A percentile compares a stretch with the other conserved stretches of the same genome.
These are phyloP conservation scores for Vachellia pachyceras DNA, from an alignment of 306 rosid genomes.

Conservation along the genomic window DNA sequence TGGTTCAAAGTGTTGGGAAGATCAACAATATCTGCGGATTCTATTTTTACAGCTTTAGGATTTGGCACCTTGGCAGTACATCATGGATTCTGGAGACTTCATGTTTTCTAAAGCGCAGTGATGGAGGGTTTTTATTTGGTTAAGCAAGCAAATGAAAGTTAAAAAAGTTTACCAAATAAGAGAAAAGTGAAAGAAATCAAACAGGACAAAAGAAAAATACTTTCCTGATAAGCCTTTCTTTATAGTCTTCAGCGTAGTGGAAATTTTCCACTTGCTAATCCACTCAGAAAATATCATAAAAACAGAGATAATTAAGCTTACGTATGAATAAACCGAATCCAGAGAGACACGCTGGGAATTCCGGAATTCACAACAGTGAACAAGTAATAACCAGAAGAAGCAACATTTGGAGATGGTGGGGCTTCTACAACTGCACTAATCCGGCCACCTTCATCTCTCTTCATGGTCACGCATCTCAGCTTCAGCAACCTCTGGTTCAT, in stretches of 20 bases:
- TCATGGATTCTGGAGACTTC: neutral
- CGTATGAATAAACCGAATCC: constrained; percentile 60
- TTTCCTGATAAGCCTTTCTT: neutral
- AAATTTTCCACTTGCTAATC: neutral
- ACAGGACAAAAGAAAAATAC: neutral
- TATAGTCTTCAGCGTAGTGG: neutral
- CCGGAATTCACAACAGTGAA: constrained; percentile 68
- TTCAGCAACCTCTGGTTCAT: constrained; percentile 84
- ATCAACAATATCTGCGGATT: neutral
- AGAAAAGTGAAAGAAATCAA: neutral
- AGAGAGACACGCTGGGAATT: constrained; percentile 67
- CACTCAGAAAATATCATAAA: neutral
- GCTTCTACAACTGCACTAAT: constrained; percentile 60
- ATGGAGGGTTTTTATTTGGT: neutral
- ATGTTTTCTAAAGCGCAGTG: neutral
- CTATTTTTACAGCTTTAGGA: neutral
- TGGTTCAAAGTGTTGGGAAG: neutral
- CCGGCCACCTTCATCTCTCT: constrained; percentile 40
- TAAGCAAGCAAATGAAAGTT: neutral
- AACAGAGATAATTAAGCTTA: neutral
- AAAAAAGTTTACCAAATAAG: neutral
- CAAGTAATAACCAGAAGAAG: constrained; percentile 78
- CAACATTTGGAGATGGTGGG: constrained; percentile 66
- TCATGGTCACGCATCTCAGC: constrained; percentile 52
- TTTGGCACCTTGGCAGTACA: neutral